A percentile compares a stretch with the other conserved stretches of the same genome.
Evolutionary conservation across 805 yeast genomes (phyloP).

Genomic region (Cyberlindnera veronae): DNA sequence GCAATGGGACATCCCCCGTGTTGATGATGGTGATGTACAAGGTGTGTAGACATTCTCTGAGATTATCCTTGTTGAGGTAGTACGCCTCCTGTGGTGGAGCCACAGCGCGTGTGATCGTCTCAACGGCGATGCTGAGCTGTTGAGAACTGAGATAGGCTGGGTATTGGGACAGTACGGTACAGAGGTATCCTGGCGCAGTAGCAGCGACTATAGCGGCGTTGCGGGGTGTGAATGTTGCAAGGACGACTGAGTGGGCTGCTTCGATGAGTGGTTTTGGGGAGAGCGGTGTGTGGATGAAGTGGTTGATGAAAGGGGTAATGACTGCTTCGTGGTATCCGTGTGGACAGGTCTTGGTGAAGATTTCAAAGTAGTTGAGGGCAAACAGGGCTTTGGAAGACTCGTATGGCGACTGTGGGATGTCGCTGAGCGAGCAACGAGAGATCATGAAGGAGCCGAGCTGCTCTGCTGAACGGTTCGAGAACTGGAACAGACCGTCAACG

Average conservation of each 20-base stretch:
- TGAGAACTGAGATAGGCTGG: conserved; percentile 50
- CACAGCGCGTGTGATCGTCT: conserved; percentile 46
- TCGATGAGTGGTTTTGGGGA: conserved; percentile 39
- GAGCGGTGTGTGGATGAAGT: conserved; percentile 16
- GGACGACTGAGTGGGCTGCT: conserved; percentile 59
- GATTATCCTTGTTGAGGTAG: conserved; percentile 26
- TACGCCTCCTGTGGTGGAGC: conserved; percentile 36
- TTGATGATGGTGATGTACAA: conserved; percentile 40
- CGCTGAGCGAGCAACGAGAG: conserved; percentile 21
- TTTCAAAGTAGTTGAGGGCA: conserved; percentile 32
- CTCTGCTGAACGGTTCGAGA: conserved; percentile 28
- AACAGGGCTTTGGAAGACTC: conserved; percentile 27
- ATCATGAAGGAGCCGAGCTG: conserved; percentile 30
- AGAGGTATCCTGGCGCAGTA: conserved; percentile 39
- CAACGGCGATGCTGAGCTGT: conserved; percentile 57
- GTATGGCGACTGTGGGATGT: conserved; percentile 20
- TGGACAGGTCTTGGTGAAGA: conserved; percentile 30
- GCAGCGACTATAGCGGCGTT: conserved; percentile 23
- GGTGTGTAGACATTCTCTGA: conserved; percentile 38
- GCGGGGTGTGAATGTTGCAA: conserved; percentile 31
- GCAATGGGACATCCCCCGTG: conserved; percentile 32
- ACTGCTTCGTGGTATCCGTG: conserved; percentile 34
- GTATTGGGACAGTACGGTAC: conserved; percentile 48
- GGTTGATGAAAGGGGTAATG: conserved; percentile 29
- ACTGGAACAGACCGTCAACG: conserved; percentile 38